Evolutionary conservation across 1,284 basidiomycete genomes (phyloP), one percentile per base, ranked within the genome.

Genomic region (Austroboletus novae-zelandiae): DNA sequence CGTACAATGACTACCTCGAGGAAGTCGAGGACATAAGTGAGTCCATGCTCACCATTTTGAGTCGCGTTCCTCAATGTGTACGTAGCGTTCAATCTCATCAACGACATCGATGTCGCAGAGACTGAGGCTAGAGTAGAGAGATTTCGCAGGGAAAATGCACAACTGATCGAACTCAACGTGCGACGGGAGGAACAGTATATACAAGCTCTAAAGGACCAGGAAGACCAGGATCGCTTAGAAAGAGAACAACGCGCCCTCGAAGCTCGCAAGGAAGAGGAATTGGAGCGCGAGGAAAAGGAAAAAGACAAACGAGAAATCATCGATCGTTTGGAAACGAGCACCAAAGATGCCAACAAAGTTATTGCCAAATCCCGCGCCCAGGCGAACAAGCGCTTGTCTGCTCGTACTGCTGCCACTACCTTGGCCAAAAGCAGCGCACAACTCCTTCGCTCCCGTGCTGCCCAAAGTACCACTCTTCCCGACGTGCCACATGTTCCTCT

Each of bases 1-100:
- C 81, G n/a, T 98, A 96, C 71, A 98, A 99, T 64, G 89, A 98
- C 68, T 99, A 98, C 65, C 79, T 99, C 9, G 93, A 98, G 69
- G 86, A 94, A 68, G 94, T 96, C 1, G 97, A 99, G 71, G 92
- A 98, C 61, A 88, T 98, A 57, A 90, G 94, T 92, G 58, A 66
- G 87, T 73, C 25, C 27, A 51, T 31, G 9, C 4, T n/a, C 18
- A 34, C 30, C 40, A 17, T 14, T 15, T 46, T 17, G 44, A 40
- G 15, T 47, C 11, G 47, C 52, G 31, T 47, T 45, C 52, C 53
- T 41, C 30, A 57, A 53, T 48, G 32, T 56, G 18, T 20, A 40
- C 37, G 9, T 31, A 94, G 93, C 94, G 1, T 99, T 98, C 77
- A 98, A 98, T 66, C 83, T 99, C 14, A 92, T 99, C 55, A 89